Conservation (phyloP, 306 rosid genomes). For the Gynostemma pentaphyllum region DNA sequence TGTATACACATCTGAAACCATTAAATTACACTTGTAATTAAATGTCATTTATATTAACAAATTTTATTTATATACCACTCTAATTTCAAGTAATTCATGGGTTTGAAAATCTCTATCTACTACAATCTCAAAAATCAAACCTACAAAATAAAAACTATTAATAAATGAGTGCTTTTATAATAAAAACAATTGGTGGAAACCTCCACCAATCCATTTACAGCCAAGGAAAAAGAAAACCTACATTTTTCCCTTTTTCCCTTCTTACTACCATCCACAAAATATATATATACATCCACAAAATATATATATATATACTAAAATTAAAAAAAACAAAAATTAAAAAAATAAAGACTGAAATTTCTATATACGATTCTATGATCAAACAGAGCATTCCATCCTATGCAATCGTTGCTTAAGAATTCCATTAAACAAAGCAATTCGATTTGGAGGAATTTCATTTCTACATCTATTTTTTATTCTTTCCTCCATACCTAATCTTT, state of each 20-base stretch:
- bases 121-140: too few species aligned
- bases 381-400: slow-evolving; percentile 24
- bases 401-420: slow-evolving; percentile 35
- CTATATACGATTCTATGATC: neutral
- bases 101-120: too few species aligned
- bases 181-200: neutral
- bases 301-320: too few species aligned
- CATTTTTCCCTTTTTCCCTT: neutral
- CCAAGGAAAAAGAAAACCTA: neutral
- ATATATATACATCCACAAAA: too few species aligned
- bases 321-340: too few species aligned
- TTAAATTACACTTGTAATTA: too few species aligned
- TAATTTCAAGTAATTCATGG: too few species aligned
- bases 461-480: slow-evolving; percentile 13
- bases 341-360: neutral
- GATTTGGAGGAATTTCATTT: slow-evolving; percentile 27
- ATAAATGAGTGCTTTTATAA: neutral
- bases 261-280: neutral
- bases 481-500: slow-evolving; percentile 2
- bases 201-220: neutral
- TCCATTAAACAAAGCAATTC: slow-evolving; percentile 32
- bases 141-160: too few species aligned
- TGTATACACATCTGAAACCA: too few species aligned
- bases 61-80: too few species aligned
- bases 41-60: too few species aligned